A percentile compares a stretch with the other conserved stretches of the same genome.
phyloP scores from a whole-genome alignment of 306 rosid species.

The Leucaena leucocephala region DNA sequence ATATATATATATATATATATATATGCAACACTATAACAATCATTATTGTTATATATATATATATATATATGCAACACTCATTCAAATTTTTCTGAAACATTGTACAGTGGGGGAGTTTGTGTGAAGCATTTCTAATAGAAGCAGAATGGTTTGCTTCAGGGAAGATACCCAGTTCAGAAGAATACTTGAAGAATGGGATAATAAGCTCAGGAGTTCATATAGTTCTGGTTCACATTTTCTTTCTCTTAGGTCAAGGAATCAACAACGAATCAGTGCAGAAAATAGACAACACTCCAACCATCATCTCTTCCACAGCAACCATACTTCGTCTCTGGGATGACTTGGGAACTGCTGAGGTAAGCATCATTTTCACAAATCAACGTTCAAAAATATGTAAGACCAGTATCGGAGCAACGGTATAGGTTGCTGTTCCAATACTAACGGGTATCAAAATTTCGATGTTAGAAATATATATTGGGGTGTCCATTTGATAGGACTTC shows the following conservation, averaged over 20 bases:
- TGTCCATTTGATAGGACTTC: no score
- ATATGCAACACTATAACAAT: neutral
- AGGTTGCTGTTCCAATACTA: no score
- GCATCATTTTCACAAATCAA: neutral
- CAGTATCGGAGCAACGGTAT: no score
- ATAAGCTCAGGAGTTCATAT: constrained; percentile 61
- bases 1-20: neutral
- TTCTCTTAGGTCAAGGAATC: constrained; percentile 57
- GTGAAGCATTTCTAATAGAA: constrained; percentile 66
- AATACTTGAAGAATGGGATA: constrained; percentile 64
- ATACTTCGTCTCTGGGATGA: constrained; percentile 84
- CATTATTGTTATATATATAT: neutral
- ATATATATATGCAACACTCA: no score
- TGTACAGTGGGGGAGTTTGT: constrained; percentile 24
- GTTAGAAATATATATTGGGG: no score
- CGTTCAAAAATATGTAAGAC: no score
- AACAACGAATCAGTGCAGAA: constrained; percentile 37
- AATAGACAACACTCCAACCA: constrained; percentile 43
- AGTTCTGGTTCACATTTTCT: constrained; percentile 56
- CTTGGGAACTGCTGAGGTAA: constrained; percentile 66
- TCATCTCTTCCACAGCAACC: constrained; percentile 54
- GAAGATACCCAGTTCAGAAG: constrained; percentile 49
- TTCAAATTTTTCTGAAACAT: neutral
- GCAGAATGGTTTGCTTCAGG: constrained; percentile 71
- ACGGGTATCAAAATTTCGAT: no score